A percentile compares a stretch with the other conserved stretches of the same genome.
phyloP scores from a whole-genome alignment of 345 rosid genomes.

The Dipteronia sinensis region DNA sequence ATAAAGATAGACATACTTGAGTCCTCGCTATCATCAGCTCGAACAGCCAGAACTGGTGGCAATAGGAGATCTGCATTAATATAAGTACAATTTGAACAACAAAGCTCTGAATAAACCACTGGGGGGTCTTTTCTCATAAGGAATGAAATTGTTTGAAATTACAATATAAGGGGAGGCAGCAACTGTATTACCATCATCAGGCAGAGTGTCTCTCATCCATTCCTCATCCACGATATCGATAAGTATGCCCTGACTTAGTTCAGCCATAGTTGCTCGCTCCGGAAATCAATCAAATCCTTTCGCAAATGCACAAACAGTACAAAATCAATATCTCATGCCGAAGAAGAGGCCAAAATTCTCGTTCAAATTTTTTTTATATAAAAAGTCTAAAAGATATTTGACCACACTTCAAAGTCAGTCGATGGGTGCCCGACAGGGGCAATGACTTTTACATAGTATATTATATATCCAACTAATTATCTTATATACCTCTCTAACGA shows the following conservation, averaged over 20 bases:
- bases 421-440: too few species aligned
- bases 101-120: neutral
- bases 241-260: slow-evolving; percentile 73
- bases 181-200: slow-evolving; percentile 67
- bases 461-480: too few species aligned
- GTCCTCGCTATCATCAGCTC: slow-evolving; percentile 87
- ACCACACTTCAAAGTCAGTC: too few species aligned
- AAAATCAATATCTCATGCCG: neutral
- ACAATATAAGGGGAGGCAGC: neutral
- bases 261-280: slow-evolving; percentile 52
- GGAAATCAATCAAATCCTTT: slow-evolving; percentile 16
- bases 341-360: too few species aligned
- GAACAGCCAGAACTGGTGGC: slow-evolving; percentile 73
- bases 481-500: too few species aligned
- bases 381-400: too few species aligned
- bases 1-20: slow-evolving; percentile 53
- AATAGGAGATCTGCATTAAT: slow-evolving; percentile 70
- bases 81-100: slow-evolving; percentile 8
- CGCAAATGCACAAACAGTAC: slow-evolving; percentile 1
- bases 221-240: slow-evolving; percentile 92
- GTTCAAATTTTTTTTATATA: too few species aligned
- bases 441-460: too few species aligned
- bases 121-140: neutral
- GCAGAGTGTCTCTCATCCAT: slow-evolving; percentile 95
- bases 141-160: neutral